These are phyloP conservation scores for Cystobasidium tubakii DNA, from an alignment of 768 basidiomycete genomes.

Conservation along the genomic window DNA sequence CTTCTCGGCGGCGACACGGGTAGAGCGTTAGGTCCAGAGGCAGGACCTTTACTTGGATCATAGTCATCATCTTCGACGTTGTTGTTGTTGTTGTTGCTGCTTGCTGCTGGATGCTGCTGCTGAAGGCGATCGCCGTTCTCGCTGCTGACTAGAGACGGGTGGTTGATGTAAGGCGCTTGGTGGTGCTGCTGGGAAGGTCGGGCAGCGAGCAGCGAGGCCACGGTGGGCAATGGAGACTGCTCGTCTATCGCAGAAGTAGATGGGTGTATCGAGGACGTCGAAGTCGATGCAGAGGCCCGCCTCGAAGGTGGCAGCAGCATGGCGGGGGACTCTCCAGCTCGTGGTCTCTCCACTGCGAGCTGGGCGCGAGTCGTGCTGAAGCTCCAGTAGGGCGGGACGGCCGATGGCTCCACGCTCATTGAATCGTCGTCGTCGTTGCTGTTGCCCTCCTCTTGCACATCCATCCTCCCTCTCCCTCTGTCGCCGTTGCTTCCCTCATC, in stretches of 20 bases:
- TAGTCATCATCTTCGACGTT: constrained; percentile 3
- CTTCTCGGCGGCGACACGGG: constrained; percentile 25
- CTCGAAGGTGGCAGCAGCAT: not conserved
- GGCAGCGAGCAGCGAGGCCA: not conserved
- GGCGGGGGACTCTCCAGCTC: not conserved
- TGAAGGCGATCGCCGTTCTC: not conserved
- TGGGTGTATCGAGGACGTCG: not conserved
- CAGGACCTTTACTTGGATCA: constrained; percentile 16
- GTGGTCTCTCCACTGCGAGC: not conserved
- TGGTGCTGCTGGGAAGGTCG: not conserved
- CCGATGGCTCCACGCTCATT: constrained; percentile 45
- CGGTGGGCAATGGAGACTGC: not conserved
- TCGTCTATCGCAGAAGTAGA: not conserved
- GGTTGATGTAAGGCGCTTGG: not conserved
- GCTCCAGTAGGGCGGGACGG: constrained; percentile 24
- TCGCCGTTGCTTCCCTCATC: not conserved
- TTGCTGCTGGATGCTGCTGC: not conserved
- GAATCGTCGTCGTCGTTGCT: constrained; percentile 42
- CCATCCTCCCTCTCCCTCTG: not conserved
- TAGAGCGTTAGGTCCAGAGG: constrained; percentile 21
- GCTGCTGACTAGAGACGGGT: not conserved
- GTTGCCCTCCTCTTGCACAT: not conserved
- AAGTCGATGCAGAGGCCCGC: not conserved
- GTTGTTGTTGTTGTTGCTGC: not conserved
- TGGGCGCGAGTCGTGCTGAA: constrained; percentile 5